Base-by-base conservation (phyloP, 2,329 filamentous ascomycete species). In the Ophiostoma fasciatum region DNA sequence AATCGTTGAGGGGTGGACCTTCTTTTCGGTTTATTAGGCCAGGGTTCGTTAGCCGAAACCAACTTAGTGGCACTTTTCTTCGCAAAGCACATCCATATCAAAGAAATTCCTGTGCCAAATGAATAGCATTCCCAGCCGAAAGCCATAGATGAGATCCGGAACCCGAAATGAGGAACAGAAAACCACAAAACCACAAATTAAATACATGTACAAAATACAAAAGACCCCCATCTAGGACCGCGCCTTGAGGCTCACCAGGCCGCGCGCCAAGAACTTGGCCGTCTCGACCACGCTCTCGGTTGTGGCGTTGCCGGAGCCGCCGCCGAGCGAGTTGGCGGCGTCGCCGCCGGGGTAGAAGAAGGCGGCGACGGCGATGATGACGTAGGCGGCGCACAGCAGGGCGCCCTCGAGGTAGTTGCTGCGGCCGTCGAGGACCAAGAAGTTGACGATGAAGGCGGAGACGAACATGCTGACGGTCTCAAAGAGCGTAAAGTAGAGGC, bases 381-480 rank as follows among this genome's bases (percentile, higher is more conserved):
- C 39, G 25, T 53, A 53, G 2, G 49, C 45, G 2, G 46, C 45
- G 19, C 48, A 48, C 26, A 53, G 43, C 28, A 53, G 43, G 3
- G 49, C 48, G 23, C 51, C 51, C 42, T 53, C 51, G 20, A 82
- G 63, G 43, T 78, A 80, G 48, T 80, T 79, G 48, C 68, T 75
- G 44, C 78, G 67, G 12, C 78, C 79, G 46, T 81, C 78, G 20
- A 80, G 64, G 36, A 84, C 77, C n/a, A 84, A 59, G 46, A 82
- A 75, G 53, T 82, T 82, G 48, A 83, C 78, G 32, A 84, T 70
- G 40, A 83, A 62, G 4, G 79, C 76, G 3, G 67, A 72, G 5
- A 80, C 69, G 48, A 83, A 78, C 48, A 84, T 66, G 26, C 75
- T 73, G 15, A 82, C 73, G 1, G 78, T 82, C 58, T 84, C 79